Evolutionary conservation across 208 protist species (phyloP), one percentile per base, ranked within the genome.

Genomic region (Trypanosomatidae sp.): DNA sequence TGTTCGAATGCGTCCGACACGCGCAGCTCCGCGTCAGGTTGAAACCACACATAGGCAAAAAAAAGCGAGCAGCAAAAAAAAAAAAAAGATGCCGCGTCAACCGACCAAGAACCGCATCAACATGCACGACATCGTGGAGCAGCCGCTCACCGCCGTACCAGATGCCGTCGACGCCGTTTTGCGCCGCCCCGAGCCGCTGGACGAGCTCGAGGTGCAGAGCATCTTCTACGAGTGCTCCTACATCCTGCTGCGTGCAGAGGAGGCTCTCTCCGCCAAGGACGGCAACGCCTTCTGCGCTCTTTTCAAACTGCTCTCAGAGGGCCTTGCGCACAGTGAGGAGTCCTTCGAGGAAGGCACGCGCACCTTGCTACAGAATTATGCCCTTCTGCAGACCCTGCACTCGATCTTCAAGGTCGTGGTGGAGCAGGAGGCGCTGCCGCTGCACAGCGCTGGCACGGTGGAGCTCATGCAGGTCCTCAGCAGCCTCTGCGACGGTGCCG

Each of bases 111-210:
- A 95, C 66, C 84, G 84, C 78, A 92, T 97, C 58, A 95, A 95
- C 72, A 95, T 97, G 90, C 92, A 94, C 76, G 93, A 97, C 73
- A 94, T 97, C 62, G 79, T 97, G 22, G 84, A 81, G 59, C 86
- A 95, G 76, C 89, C 93, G 6, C 83, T 95, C 52, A 85, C 71
- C 10, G 88, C 88, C 46, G 78, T 96, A 9, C 76, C 83, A 7
- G 90, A 88, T 43, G 90, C 91, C 28, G 88, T 97, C 39, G 87
- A 94, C 58, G 89, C 93, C n/a, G 81, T 92, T 49, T 73, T 97
- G 65, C 83, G 84, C 43, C 90, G 91, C 47, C 91, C 89, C 12
- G 90, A 94, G 77, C 72, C 78, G 39, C 82, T 97, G 19, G 91
- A 95, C 69, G 88, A 91, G 46, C 73, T 90, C 30, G 91, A 97